Conservation (phyloP, 1,284 basidiomycete genomes). For the Sporisorium exsertum region DNA sequence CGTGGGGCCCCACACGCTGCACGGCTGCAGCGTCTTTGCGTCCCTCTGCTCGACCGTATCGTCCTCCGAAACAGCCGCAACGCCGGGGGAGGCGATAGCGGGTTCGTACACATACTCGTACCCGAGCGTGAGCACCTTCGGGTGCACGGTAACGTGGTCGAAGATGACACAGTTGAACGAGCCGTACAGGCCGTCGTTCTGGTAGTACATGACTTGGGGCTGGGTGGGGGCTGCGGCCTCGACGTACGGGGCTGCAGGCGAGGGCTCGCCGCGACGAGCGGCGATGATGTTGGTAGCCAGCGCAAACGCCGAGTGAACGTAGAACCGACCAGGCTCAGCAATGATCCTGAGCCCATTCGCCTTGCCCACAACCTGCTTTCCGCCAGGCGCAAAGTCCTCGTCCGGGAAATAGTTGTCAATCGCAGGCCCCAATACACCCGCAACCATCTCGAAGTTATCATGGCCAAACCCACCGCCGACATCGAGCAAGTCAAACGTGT, state of each 20-base stretch:
- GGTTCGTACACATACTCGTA: conserved; percentile 68
- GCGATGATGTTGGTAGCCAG: conserved; percentile 95
- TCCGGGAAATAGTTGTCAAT: conserved; percentile 89
- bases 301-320: conserved; percentile 91
- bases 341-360: conserved; percentile 83
- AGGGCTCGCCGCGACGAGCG: conserved; percentile 70
- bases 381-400: conserved; percentile 65
- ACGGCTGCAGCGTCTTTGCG: conserved; percentile 71
- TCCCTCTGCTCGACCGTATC: conserved; percentile 16
- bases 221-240: conserved; percentile 16
- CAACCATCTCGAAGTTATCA: conserved; percentile 84
- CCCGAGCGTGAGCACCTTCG: conserved; percentile 78
- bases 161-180: conserved; percentile 98
- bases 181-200: conserved; percentile 76
- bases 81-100: conserved; percentile 58
- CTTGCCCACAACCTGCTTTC: conserved; percentile 57
- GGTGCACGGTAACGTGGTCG: conserved; percentile 88
- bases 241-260: conserved; percentile 16
- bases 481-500: conserved; percentile 85
- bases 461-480: conserved; percentile 97
- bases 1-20: conserved; percentile 76
- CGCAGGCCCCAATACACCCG: conserved; percentile 78
- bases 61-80: conserved; percentile 13
- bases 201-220: conserved; percentile 68
- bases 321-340: conserved; percentile 95